Evolutionary conservation across 495 filamentous ascomycete genomes (phyloP).

Genomic region (Penicillium manginii): DNA sequence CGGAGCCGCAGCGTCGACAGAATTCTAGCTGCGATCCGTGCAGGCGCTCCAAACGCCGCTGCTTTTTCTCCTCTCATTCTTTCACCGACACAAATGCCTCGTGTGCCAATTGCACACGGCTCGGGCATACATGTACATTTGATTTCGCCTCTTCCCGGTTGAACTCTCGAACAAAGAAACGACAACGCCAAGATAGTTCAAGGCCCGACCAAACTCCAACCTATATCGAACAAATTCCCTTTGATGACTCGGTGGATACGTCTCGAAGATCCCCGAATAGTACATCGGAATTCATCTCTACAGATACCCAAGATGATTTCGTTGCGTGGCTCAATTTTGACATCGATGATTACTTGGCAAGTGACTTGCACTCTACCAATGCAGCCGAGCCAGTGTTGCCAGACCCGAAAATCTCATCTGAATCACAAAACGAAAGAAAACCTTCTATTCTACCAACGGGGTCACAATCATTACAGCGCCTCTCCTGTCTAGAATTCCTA

Average conservation of each 20-base stretch:
- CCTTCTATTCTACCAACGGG: not conserved
- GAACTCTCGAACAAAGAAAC: not conserved
- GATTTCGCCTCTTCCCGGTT: slow-evolving; percentile 22
- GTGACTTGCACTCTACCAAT: not conserved
- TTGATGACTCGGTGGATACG: not conserved
- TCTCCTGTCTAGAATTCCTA: not conserved
- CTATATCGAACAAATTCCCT: not conserved
- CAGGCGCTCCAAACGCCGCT: slow-evolving; percentile 32
- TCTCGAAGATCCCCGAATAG: not conserved
- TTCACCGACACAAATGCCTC: not conserved
- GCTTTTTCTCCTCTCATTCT: slow-evolving; percentile 13
- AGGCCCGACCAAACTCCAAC: not conserved
- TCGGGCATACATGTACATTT: slow-evolving; percentile 30
- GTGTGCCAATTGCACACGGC: slow-evolving; percentile 26
- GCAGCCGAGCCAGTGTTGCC: not conserved
- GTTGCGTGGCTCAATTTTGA: slow-evolving; percentile 22
- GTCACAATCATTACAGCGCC: not conserved
- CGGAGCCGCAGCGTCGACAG: slow-evolving; percentile 24
- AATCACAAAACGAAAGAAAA: not conserved
- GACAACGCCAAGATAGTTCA: slow-evolving; percentile 1
- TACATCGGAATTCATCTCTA: not conserved
- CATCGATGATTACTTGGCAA: not conserved
- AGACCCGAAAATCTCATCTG: not conserved
- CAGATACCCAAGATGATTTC: not conserved
- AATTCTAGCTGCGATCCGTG: slow-evolving; percentile 34